Conservation (phyloP, 2,329 filamentous ascomycete species). For the Hypoxylon sp. region DNA sequence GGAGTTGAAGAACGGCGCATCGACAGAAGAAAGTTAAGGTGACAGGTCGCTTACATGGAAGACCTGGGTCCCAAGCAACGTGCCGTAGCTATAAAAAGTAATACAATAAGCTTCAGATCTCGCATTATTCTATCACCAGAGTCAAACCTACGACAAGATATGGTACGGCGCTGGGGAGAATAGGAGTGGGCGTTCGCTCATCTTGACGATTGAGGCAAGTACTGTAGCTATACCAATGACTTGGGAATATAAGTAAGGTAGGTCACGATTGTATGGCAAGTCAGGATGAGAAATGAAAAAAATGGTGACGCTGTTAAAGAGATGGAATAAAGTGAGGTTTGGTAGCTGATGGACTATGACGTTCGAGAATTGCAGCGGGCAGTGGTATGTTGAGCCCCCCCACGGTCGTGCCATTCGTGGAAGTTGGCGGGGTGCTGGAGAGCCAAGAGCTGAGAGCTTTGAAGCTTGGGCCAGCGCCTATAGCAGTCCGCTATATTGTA, state of each 20-base stretch:
- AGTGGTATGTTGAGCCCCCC: slow-evolving; percentile 18
- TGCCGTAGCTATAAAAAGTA: slow-evolving; percentile 73
- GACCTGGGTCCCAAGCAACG: slow-evolving; percentile 83
- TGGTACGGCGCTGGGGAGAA: slow-evolving; percentile 77
- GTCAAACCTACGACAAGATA: slow-evolving; percentile 68
- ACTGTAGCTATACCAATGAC: background rate
- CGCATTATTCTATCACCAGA: background rate
- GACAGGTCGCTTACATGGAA: slow-evolving; percentile 70
- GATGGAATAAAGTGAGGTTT: background rate
- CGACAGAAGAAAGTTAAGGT: background rate
- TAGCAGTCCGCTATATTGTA: no score
- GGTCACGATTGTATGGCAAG: background rate
- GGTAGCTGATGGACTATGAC: slow-evolving; percentile 19
- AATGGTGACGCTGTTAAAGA: background rate
- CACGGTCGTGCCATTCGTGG: slow-evolving; percentile 27
- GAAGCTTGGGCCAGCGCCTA: slow-evolving; percentile 2
- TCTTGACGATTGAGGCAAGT: slow-evolving; percentile 42
- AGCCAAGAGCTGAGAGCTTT: slow-evolving; percentile 24
- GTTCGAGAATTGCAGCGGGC: slow-evolving; percentile 4
- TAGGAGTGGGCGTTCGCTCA: slow-evolving; percentile 59
- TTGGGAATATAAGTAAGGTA: no score
- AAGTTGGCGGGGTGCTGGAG: slow-evolving; percentile 1
- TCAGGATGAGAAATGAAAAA: background rate
- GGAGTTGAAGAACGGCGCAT: slow-evolving; percentile 7
- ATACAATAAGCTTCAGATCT: slow-evolving; percentile 4